Conservation (phyloP, 441 rosid species). For the Melastoma candidum region DNA sequence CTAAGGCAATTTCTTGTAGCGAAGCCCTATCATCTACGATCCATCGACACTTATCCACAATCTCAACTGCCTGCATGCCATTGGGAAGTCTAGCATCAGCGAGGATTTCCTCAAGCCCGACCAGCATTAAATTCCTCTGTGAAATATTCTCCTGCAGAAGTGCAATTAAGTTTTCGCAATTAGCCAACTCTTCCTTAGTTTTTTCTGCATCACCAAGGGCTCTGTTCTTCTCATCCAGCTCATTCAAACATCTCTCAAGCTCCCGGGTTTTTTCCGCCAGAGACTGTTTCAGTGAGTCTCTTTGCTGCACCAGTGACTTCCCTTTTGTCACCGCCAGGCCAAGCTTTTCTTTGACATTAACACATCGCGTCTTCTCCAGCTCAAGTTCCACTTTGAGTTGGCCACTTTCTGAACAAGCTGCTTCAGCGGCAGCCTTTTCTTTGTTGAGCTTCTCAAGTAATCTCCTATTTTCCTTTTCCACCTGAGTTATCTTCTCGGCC, state of each 20-base stretch:
- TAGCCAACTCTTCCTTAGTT: constrained; percentile 45
- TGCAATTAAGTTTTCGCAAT: constrained; percentile 39
- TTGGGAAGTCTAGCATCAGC: constrained; percentile 40
- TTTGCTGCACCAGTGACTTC: constrained; percentile 85
- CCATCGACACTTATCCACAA: constrained; percentile 50
- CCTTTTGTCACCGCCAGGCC: constrained; percentile 95
- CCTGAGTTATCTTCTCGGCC: constrained; percentile 33
- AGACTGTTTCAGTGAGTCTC: constrained; percentile 73
- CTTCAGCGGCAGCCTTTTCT: constrained; percentile 37
- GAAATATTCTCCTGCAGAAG: constrained; percentile 55
- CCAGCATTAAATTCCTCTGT: constrained; percentile 36
- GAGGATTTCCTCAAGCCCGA: constrained; percentile 44
- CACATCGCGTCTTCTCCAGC: constrained; percentile 68
- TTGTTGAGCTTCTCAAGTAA: constrained; percentile 48
- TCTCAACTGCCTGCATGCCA: constrained; percentile 44
- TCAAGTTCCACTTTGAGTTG: constrained; percentile 49
- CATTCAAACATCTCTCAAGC: constrained; percentile 61
- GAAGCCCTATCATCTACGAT: constrained; percentile 57
- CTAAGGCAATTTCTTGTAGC: constrained; percentile 35
- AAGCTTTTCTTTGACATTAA: constrained; percentile 86
- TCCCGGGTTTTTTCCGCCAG: constrained; percentile 57
- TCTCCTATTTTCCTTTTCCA: constrained; percentile 48
- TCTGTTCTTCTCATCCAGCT: constrained; percentile 50
- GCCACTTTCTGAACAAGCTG: constrained; percentile 34
- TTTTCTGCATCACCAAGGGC: constrained; percentile 51